Conservation (phyloP, 371 early-diverging fungal genomes). For the Mucor plumbeus region DNA sequence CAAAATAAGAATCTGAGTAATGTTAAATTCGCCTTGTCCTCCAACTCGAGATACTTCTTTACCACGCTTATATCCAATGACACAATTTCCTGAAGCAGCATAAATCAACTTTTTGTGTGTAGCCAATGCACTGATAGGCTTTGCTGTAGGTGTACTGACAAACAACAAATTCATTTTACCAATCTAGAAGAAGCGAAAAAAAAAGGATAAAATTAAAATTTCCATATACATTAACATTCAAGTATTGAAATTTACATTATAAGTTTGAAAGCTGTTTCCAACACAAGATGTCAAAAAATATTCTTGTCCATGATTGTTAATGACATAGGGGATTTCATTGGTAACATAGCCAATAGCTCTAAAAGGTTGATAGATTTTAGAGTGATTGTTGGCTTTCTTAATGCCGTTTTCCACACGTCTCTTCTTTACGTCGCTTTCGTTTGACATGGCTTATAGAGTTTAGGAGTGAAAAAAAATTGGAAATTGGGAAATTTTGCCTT, state of each 20-base stretch:
- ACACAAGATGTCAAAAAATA: conserved; percentile 85
- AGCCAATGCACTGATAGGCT: conserved; percentile 79
- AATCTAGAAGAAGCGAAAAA: conserved; percentile 26
- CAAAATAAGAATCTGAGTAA: conserved; percentile 65
- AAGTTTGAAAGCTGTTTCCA: conserved; percentile 87
- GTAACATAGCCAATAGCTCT: conserved; percentile 91
- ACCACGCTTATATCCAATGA: conserved; percentile 75
- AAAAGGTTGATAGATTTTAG: conserved; percentile 82
- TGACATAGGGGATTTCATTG: conserved; percentile 75
- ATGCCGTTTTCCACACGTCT: conserved; percentile 25
- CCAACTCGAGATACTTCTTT: conserved; percentile 66
- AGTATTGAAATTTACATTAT: conserved; percentile 55
- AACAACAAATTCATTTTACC: conserved; percentile 48
- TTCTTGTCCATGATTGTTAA: conserved; percentile 81
- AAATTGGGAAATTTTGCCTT: background rate
- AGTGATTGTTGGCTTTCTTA: conserved; percentile 30
- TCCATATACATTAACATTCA: background rate
- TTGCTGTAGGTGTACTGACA: conserved; percentile 72
- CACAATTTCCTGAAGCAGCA: conserved; percentile 70
- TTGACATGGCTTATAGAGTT: conserved; percentile 9
- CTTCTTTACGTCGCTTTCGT: conserved; percentile 19
- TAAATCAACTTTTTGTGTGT: conserved; percentile 73
- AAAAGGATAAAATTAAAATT: background rate
- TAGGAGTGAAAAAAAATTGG: background rate
- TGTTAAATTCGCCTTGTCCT: conserved; percentile 37